Percentiles rank a stretch among this genome's conserved stretches.
Evolutionary conservation across 139 green algal genomes (phyloP).

Genomic region (Chloropicon primus): DNA sequence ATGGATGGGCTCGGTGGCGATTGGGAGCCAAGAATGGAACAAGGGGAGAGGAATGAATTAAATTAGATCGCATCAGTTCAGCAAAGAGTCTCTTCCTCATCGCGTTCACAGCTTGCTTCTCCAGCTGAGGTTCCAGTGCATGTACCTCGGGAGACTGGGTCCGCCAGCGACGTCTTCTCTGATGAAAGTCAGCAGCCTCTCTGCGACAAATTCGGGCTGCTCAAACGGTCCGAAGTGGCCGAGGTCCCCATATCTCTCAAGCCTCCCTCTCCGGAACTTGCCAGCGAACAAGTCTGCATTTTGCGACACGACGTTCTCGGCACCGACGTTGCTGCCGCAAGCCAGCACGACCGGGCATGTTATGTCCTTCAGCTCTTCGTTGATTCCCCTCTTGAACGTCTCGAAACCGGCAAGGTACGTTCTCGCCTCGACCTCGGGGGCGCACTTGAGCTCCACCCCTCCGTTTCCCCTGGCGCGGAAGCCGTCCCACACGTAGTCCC

Average conservation of each 20-base stretch:
- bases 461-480: background rate
- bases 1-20: too few relatives aligned
- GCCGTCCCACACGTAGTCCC: background rate
- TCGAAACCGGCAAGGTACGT: background rate
- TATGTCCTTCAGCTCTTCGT: background rate
- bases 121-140: background rate
- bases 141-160: background rate
- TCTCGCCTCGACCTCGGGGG: background rate
- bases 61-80: too few relatives aligned
- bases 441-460: background rate
- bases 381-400: background rate
- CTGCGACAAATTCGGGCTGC: background rate
- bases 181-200: background rate
- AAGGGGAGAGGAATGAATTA: too few relatives aligned
- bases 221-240: background rate
- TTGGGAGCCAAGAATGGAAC: too few relatives aligned
- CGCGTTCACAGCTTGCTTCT: background rate
- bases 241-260: background rate
- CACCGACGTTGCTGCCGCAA: background rate
- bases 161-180: background rate
- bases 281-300: background rate
- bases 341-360: background rate
- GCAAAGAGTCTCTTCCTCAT: too few relatives aligned
- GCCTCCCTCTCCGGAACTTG: background rate
- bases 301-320: background rate